phyloP scores from a whole-genome alignment of 2,329 filamentous ascomycete species.

The Eutypa lata region DNA sequence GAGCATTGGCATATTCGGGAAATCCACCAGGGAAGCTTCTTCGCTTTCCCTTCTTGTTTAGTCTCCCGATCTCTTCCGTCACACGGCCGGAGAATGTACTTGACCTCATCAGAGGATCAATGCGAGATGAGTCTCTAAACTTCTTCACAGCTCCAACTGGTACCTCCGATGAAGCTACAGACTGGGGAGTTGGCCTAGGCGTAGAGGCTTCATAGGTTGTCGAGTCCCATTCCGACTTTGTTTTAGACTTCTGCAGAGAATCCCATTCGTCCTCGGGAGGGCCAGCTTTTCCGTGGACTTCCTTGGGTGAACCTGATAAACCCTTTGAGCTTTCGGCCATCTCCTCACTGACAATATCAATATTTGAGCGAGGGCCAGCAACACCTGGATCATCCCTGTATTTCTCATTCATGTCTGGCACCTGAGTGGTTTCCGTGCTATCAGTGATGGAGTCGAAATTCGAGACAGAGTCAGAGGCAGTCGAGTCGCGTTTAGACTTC shows the following conservation, averaged over 20 bases:
- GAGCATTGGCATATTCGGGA: constrained; percentile 28
- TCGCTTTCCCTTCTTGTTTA: constrained; percentile 38
- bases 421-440: not conserved
- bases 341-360: too few relatives aligned
- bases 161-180: constrained; percentile 34
- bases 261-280: not conserved
- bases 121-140: constrained; percentile 28
- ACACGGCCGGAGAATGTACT: constrained; percentile 8
- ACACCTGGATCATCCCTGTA: too few relatives aligned
- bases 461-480: constrained; percentile 17
- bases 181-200: constrained; percentile 27
- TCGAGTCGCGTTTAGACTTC: constrained; percentile 31
- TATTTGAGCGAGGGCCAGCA: too few relatives aligned
- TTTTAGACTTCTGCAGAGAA: not conserved
- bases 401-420: too few relatives aligned
- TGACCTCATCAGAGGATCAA: constrained; percentile 16
- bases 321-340: not conserved
- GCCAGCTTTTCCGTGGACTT: not conserved
- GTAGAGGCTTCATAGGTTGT: constrained; percentile 19
- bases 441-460: not conserved
- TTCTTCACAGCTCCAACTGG: constrained; percentile 29
- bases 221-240: constrained; percentile 8
- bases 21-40: constrained; percentile 33
- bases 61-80: constrained; percentile 19
- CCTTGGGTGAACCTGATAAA: not conserved